A percentile compares a stretch with the other conserved stretches of the same genome.
phyloP scores from a whole-genome alignment of 2,329 filamentous ascomycete species.

The Botrytis byssoidea region DNA sequence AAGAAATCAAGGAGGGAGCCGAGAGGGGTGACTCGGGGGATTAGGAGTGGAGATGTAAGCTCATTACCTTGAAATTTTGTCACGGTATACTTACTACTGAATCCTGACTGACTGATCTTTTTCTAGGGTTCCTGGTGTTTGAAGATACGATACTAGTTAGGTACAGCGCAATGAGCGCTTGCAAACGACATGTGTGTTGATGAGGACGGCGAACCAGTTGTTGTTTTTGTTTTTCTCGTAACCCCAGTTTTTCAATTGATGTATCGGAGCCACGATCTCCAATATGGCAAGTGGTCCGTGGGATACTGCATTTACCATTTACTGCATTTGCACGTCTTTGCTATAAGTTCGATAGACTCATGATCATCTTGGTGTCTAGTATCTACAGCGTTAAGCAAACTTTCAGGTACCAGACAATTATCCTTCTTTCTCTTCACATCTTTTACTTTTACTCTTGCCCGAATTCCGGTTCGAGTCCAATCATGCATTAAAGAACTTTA shows the following conservation, averaged over 20 bases:
- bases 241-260: conserved; percentile 16
- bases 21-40: neutral
- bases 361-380: conserved; percentile 11
- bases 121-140: neutral
- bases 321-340: neutral
- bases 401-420: neutral
- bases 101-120: neutral
- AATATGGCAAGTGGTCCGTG: conserved; percentile 17
- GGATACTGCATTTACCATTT: neutral
- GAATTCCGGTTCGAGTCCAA: neutral
- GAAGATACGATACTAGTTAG: neutral
- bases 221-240: neutral
- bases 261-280: neutral
- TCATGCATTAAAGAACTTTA: neutral
- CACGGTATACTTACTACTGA: neutral
- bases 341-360: conserved; percentile 4
- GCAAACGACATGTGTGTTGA: neutral
- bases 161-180: neutral
- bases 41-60: neutral
- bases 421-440: neutral
- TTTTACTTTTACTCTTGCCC: neutral
- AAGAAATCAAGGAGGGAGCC: neutral
- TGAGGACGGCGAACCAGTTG: conserved; percentile 8
- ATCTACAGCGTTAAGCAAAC: neutral
- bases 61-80: neutral